phyloP scores from a whole-genome alignment of 2,329 filamentous ascomycete species.

The Aureobasidium subglaciale region DNA sequence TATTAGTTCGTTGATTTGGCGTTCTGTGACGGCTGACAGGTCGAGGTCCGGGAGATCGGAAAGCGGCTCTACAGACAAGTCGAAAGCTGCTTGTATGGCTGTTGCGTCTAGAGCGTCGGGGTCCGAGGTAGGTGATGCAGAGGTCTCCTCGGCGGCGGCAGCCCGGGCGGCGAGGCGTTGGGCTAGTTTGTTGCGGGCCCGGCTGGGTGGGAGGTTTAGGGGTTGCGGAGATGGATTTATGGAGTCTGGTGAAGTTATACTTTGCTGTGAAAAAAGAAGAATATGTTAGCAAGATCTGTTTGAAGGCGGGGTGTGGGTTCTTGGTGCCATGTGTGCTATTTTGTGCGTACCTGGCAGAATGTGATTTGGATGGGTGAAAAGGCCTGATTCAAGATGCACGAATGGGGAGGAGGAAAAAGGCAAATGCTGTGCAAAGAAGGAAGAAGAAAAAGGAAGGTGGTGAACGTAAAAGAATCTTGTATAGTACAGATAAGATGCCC shows the following conservation, averaged over 20 bases:
- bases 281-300: background rate
- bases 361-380: background rate
- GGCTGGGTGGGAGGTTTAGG: slow-evolving; percentile 76
- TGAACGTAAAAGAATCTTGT: slow-evolving; percentile 3
- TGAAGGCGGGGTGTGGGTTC: background rate
- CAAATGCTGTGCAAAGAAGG: background rate
- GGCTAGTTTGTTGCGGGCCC: slow-evolving; percentile 84
- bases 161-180: slow-evolving; percentile 60
- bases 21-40: background rate
- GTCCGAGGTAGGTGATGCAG: slow-evolving; percentile 19
- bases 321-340: background rate
- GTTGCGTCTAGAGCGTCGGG: slow-evolving; percentile 27
- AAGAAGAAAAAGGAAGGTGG: background rate
- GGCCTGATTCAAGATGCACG: background rate
- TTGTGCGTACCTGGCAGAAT: background rate
- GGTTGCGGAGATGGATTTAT: slow-evolving; percentile 48
- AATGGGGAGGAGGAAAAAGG: background rate
- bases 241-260: slow-evolving; percentile 6
- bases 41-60: slow-evolving; percentile 42
- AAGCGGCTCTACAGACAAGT: slow-evolving; percentile 26
- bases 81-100: slow-evolving; percentile 24
- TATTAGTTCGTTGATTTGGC: slow-evolving; percentile 31
- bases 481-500: slow-evolving; percentile 8
- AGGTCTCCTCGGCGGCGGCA: slow-evolving; percentile 22
- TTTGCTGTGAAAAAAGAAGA: background rate